phyloP scores from a whole-genome alignment of 176 grass and related monocot genomes.

The Triticum aestivum region DNA sequence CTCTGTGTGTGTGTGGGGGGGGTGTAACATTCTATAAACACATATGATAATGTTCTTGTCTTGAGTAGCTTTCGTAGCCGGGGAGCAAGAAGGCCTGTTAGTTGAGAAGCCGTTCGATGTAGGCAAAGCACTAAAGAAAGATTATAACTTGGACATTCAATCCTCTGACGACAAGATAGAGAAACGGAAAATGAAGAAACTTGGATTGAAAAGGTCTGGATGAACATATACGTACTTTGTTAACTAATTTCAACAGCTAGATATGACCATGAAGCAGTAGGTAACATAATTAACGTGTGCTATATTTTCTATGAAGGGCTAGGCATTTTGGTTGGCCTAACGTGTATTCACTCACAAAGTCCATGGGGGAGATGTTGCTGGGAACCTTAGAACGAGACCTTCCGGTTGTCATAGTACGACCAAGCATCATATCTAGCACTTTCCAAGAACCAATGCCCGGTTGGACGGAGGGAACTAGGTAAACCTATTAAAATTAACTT shows the following conservation, averaged over 20 bases:
- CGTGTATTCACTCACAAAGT: slow-evolving; percentile 56
- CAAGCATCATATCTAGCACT: slow-evolving; percentile 49
- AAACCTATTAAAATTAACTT: not conserved
- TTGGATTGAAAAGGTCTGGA: no score
- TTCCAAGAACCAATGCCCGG: slow-evolving; percentile 52
- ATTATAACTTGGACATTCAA: slow-evolving; percentile 42
- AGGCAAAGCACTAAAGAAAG: slow-evolving; percentile 26
- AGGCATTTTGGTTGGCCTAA: slow-evolving; percentile 62
- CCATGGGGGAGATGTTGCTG: slow-evolving; percentile 61
- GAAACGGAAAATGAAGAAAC: no score
- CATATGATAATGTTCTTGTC: not conserved
- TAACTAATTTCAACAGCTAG: no score
- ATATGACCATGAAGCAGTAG: not conserved
- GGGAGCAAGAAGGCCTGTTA: slow-evolving; percentile 46
- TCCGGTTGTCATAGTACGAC: slow-evolving; percentile 48
- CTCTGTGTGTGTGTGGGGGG: no score
- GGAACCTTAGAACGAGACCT: slow-evolving; percentile 33
- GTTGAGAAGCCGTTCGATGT: slow-evolving; percentile 44
- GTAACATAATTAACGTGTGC: not conserved
- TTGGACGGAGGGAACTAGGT: slow-evolving; percentile 57
- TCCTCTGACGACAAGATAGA: no score
- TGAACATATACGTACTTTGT: no score
- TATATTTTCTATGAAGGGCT: slow-evolving; percentile 27
- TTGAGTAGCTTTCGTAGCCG: slow-evolving; percentile 41
- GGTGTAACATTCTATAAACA: not conserved